A percentile compares a stretch with the other conserved stretches of the same genome.
Evolutionary conservation across 2,329 filamentous ascomycete species (phyloP).

Genomic region (Fusarium coffeatum): DNA sequence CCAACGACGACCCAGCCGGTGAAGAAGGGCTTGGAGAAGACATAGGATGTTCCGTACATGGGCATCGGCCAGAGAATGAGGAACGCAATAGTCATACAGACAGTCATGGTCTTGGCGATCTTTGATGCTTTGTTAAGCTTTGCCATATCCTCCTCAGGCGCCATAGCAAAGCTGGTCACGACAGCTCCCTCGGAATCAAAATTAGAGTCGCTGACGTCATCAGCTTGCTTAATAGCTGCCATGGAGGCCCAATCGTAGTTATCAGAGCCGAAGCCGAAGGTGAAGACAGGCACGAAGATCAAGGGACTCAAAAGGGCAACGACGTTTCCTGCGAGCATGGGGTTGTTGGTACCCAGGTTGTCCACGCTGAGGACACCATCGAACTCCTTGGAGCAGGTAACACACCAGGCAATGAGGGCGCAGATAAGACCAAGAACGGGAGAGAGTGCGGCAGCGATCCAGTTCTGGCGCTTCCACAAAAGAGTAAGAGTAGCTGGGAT

Average conservation of each 20-base stretch:
- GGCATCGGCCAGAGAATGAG: slow-evolving; percentile 92
- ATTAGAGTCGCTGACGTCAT: slow-evolving; percentile 77
- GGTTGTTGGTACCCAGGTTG: slow-evolving; percentile 83
- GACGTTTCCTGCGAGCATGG: slow-evolving; percentile 90
- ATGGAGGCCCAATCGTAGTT: slow-evolving; percentile 91
- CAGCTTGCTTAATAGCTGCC: slow-evolving; percentile 79
- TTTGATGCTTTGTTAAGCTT: slow-evolving; percentile 66
- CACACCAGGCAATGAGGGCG: slow-evolving; percentile 79
- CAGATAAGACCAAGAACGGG: slow-evolving; percentile 75
- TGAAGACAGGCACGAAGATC: slow-evolving; percentile 81
- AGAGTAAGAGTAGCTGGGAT: slow-evolving; percentile 84
- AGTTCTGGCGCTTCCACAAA: slow-evolving; percentile 83
- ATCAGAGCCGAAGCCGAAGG: slow-evolving; percentile 67
- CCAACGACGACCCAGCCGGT: slow-evolving; percentile 78
- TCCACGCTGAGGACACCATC: slow-evolving; percentile 76
- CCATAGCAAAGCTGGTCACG: slow-evolving; percentile 16
- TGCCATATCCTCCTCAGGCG: slow-evolving; percentile 55
- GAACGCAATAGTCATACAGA: slow-evolving; percentile 70
- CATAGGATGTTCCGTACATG: slow-evolving; percentile 84
- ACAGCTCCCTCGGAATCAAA: slow-evolving; percentile 49
- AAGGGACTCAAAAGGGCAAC: slow-evolving; percentile 81
- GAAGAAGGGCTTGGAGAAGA: slow-evolving; percentile 71
- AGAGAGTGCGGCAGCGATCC: slow-evolving; percentile 74
- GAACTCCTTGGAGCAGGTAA: slow-evolving; percentile 73
- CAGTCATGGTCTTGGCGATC: slow-evolving; percentile 55